Evolutionary conservation across 768 basidiomycete genomes (phyloP), one percentile per base, ranked within the genome.

Genomic region (Cystobasidium onofrii): DNA sequence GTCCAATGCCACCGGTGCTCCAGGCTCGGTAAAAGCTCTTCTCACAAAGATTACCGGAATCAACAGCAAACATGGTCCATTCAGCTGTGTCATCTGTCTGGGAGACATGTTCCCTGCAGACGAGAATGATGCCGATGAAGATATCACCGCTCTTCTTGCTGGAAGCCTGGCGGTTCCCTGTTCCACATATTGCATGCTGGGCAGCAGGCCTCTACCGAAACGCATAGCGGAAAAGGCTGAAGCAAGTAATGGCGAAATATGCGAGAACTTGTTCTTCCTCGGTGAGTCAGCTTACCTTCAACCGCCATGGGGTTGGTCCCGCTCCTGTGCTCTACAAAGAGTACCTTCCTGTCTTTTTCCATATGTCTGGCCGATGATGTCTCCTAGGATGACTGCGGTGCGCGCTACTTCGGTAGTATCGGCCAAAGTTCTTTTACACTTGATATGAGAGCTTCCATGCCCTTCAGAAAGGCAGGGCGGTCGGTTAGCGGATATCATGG

Each of bases 1-100:
- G 18, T 60, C 71, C 15, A 65, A 67, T 52, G 66, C 34, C 17
- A 34, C 12, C 3, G 57, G 57, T 13, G 57, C 25, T 12, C 25
- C 57, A 29, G 71, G 50, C 34, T 39, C 65, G 10, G 67, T 72
- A 4, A 36, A 31, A 23, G 39, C 62, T 20, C 67, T 75, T n/a
- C 33, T 72, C 29, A 41, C 54, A 2, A 75, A 75, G 61, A 65
- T 72, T 29, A 46, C 31, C 3, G 34, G 12, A 15, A 75, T 75
- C 63, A 64, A 75, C 72, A 39, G 23, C 60, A 75, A 75, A 41
- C 31, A 75, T 46, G 75, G 75, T 3, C 75, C 75, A 3, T 75
- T 75, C 73, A 72, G 54, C 25, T 75, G 46, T 36, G 63, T 75
- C 17, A 27, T 75, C 1, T 60, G 46, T 29, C 43, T 75, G 4